These are phyloP conservation scores for Geranomyces michiganensis DNA, from an alignment of 192 early-diverging fungal genomes.

Conservation along the genomic window DNA sequence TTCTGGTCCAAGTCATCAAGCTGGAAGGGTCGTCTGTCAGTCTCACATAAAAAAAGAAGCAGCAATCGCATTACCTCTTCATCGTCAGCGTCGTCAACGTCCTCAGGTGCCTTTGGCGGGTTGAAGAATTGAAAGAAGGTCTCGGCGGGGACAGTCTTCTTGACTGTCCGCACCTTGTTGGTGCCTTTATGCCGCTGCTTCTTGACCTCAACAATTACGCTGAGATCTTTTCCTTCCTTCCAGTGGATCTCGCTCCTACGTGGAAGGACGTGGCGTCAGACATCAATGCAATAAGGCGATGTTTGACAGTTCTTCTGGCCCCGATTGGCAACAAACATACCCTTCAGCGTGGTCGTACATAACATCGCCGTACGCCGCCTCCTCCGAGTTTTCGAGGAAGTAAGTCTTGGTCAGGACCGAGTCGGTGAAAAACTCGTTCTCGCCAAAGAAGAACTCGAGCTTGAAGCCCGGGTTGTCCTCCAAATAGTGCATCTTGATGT, in stretches of 20 bases:
- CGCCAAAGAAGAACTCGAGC: conserved; percentile 88
- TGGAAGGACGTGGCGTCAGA: too few relatives aligned
- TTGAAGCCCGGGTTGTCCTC: conserved; percentile 88
- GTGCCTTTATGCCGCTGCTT: conserved; percentile 99
- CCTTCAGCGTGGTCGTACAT: conserved; percentile 93
- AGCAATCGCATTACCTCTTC: conserved; percentile 49
- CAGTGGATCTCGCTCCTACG: conserved; percentile 78
- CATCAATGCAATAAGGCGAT: not conserved
- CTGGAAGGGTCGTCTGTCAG: not conserved
- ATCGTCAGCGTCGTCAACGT: conserved; percentile 75
- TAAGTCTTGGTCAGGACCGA: conserved; percentile 89
- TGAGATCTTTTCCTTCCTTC: conserved; percentile 97
- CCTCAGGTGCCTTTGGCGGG: conserved; percentile 65
- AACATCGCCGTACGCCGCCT: conserved; percentile 79
- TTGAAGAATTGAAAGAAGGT: conserved; percentile 99
- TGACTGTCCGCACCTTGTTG: conserved; percentile 97
- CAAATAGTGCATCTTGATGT: conserved; percentile 86
- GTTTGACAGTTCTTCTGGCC: not conserved
- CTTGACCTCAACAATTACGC: conserved; percentile 92
- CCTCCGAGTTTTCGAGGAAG: conserved; percentile 71
- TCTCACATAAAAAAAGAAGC: not conserved
- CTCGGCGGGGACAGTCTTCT: conserved; percentile 92
- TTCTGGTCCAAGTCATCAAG: conserved; percentile 76
- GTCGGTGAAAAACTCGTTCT: conserved; percentile 92
- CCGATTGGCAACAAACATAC: conserved; percentile 19